Evolutionary conservation across 257 asterid species (phyloP).

Genomic region (Ophiorrhiza pumila): DNA sequence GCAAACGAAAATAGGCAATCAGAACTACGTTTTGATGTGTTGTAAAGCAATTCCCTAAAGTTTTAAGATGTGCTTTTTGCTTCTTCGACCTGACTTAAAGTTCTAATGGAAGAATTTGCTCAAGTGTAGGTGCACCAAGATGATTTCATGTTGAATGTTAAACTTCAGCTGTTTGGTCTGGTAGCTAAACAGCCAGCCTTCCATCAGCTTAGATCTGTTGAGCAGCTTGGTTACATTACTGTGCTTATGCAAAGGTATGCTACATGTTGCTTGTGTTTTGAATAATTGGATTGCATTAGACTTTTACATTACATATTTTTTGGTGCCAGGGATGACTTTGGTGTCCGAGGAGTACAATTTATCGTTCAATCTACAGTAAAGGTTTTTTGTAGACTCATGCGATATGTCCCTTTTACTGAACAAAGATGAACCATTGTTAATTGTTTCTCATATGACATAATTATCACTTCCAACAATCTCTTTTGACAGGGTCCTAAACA

Average conservation of each 20-base stretch:
- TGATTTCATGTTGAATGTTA: conserved; percentile 73
- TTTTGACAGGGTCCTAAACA: conserved; percentile 84
- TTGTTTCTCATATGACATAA: conserved; percentile 12
- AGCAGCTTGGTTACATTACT: conserved; percentile 97
- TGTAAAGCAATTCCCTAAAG: no score
- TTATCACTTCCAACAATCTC: conserved; percentile 12
- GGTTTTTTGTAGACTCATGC: conserved; percentile 38
- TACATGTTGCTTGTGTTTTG: neutral
- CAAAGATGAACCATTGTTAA: conserved; percentile 6
- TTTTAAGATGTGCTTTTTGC: neutral
- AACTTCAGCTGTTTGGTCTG: conserved; percentile 84
- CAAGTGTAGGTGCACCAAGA: conserved; percentile 81
- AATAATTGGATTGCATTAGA: conserved; percentile 2
- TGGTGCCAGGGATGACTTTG: conserved; percentile 67
- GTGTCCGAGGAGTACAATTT: conserved; percentile 89
- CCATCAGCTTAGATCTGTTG: conserved; percentile 98
- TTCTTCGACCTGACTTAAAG: neutral
- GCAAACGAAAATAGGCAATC: neutral
- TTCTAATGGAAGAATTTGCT: neutral
- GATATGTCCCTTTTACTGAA: neutral
- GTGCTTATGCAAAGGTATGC: conserved; percentile 81
- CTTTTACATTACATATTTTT: conserved; percentile 8
- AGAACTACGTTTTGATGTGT: neutral
- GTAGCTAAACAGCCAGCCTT: conserved; percentile 94
- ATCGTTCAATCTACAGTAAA: conserved; percentile 85